Conservation (phyloP, 73 alveolate genomes). For the Uronychia binucleata region DNA sequence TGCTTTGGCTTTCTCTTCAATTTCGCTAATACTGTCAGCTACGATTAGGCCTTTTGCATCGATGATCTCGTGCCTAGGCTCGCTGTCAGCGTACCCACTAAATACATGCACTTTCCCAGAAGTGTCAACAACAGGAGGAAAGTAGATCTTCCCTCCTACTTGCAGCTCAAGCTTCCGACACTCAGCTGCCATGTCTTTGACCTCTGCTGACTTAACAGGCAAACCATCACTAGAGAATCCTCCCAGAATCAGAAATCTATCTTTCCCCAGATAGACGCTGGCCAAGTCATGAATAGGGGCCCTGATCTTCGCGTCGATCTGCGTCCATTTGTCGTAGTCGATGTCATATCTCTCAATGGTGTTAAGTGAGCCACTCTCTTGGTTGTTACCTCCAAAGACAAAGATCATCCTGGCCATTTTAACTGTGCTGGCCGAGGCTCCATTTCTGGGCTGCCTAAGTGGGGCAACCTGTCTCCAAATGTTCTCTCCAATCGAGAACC, state of each 20-base stretch:
- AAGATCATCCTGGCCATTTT: conserved; percentile 35
- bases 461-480: conserved; percentile 47
- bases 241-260: conserved; percentile 49
- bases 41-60: too few relatives aligned
- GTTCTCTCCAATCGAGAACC: conserved; percentile 41
- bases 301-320: background rate
- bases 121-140: conserved; percentile 40
- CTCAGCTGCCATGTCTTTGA: conserved; percentile 25
- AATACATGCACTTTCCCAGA: conserved; percentile 45
- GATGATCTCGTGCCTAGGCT: conserved; percentile 25
- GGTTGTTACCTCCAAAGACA: conserved; percentile 54
- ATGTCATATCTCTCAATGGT: conserved; percentile 51
- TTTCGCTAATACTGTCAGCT: too few relatives aligned
- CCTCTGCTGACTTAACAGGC: conserved; percentile 19
- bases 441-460: conserved; percentile 20
- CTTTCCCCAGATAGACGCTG: conserved; percentile 34
- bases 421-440: conserved; percentile 35
- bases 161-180: background rate
- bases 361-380: conserved; percentile 23
- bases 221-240: conserved; percentile 23
- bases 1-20: too few relatives aligned
- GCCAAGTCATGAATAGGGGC: conserved; percentile 36
- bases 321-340: conserved; percentile 52
- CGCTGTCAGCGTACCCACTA: conserved; percentile 49
- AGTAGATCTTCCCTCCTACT: conserved; percentile 57